Conservation (phyloP, 352 stramenopile species). For the Pythium dissimile region DNA sequence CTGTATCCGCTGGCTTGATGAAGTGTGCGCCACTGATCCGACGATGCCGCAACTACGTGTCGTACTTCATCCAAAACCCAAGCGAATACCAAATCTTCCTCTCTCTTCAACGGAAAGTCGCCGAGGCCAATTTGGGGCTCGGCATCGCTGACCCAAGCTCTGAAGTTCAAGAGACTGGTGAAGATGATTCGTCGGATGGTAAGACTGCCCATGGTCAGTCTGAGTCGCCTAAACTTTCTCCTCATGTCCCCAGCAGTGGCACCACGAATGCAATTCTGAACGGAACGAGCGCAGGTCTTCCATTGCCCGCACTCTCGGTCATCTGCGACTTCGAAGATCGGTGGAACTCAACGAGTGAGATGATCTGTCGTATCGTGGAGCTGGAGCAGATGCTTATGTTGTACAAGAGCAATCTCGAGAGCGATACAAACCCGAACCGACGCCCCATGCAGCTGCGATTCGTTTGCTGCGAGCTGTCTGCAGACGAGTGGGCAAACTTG, state of each 20-base stretch:
- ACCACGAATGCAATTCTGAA: neutral
- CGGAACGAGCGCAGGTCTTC: neutral
- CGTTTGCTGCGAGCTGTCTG: slow-evolving; percentile 67
- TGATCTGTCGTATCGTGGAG: slow-evolving; percentile 79
- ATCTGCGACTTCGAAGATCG: slow-evolving; percentile 75
- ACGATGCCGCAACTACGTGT: slow-evolving; percentile 73
- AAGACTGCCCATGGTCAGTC: slow-evolving; percentile 3
- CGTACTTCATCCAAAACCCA: slow-evolving; percentile 82
- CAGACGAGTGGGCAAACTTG: slow-evolving; percentile 61
- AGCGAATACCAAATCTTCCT: slow-evolving; percentile 84
- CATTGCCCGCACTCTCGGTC: slow-evolving; percentile 44
- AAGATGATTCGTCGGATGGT: slow-evolving; percentile 27
- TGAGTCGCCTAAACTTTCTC: slow-evolving; percentile 17
- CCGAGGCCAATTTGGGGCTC: slow-evolving; percentile 33
- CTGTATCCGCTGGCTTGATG: slow-evolving; percentile 46
- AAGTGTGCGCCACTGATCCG: slow-evolving; percentile 62
- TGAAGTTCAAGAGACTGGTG: slow-evolving; percentile 22
- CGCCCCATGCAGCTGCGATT: slow-evolving; percentile 77
- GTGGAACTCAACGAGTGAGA: slow-evolving; percentile 76
- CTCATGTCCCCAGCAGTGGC: neutral
- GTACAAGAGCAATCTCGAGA: slow-evolving; percentile 76
- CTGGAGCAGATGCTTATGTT: slow-evolving; percentile 66
- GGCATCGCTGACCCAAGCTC: slow-evolving; percentile 9
- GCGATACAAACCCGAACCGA: slow-evolving; percentile 63
- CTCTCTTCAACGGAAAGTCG: slow-evolving; percentile 59